These are phyloP conservation scores for Aphanomyces euteiches DNA, from an alignment of 352 stramenopile species.

Conservation along the genomic window DNA sequence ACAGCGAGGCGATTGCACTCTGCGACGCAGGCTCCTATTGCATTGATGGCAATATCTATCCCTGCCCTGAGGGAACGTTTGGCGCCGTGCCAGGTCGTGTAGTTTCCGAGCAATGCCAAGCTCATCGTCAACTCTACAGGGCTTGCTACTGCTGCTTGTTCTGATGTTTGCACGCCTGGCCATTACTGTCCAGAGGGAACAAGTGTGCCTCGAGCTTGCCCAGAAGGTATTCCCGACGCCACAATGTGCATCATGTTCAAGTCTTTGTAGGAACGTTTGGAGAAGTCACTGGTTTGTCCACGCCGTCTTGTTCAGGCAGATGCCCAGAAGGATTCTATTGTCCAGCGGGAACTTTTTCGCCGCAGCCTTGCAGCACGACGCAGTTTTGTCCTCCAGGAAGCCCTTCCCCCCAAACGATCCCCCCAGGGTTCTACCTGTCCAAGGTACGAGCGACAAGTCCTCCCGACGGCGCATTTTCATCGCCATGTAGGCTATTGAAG, in stretches of 20 bases:
- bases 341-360: neutral
- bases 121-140: neutral
- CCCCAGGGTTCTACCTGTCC: constrained; percentile 1
- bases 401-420: neutral
- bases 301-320: constrained; percentile 43
- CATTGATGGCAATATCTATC: constrained; percentile 47
- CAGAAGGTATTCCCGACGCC: constrained; percentile 35
- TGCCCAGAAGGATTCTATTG: constrained; percentile 34
- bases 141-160: constrained; percentile 40
- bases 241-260: constrained; percentile 48
- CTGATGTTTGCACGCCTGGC: constrained; percentile 49
- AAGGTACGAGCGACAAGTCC: neutral
- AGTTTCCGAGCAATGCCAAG: neutral
- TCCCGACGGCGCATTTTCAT: neutral
- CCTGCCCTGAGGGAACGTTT: constrained; percentile 56
- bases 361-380: neutral
- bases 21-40: constrained; percentile 81
- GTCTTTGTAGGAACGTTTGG: constrained; percentile 55
- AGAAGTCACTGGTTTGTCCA: constrained; percentile 39
- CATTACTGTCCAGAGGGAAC: constrained; percentile 54
- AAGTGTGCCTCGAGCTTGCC: constrained; percentile 36
- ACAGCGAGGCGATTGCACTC: constrained; percentile 35
- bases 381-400: constrained; percentile 13
- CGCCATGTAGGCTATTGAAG: neutral
- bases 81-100: neutral